Conservation (phyloP, 192 early-diverging fungal species). For the Coemansia furcata region DNA sequence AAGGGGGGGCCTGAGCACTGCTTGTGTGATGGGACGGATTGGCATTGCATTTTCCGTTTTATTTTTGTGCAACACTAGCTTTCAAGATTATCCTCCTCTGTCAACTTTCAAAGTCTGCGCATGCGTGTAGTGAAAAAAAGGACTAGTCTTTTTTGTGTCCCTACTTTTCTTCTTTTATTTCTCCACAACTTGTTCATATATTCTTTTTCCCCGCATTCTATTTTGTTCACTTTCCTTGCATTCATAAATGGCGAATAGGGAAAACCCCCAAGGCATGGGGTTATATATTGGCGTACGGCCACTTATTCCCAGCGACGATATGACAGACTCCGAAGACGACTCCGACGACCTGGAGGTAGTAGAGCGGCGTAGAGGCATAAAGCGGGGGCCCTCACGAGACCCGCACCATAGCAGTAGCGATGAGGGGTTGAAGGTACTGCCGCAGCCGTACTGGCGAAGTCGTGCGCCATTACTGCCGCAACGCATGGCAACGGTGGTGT, state of each 20-base stretch:
- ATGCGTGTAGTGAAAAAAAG: neutral
- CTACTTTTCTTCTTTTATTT: neutral
- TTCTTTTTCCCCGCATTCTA: neutral
- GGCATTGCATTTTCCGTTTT: too few relatives aligned
- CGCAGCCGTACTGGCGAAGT: slow-evolving; percentile 26
- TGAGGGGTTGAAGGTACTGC: neutral
- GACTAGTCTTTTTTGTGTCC: neutral
- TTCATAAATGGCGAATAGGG: neutral
- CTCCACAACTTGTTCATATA: neutral
- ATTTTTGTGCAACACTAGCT: too few relatives aligned
- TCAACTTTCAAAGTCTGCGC: too few relatives aligned
- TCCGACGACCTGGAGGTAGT: neutral
- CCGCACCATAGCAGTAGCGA: neutral
- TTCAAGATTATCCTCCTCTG: too few relatives aligned
- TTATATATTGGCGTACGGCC: neutral
- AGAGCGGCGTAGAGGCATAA: neutral
- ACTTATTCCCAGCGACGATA: neutral
- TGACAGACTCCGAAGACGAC: neutral
- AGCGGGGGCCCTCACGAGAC: neutral
- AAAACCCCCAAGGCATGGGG: neutral
- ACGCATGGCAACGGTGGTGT: slow-evolving; percentile 42
- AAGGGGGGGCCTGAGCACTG: too few relatives aligned
- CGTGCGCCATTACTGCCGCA: slow-evolving; percentile 45
- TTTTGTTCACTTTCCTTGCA: neutral
- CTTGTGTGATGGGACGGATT: too few relatives aligned